Conservation (phyloP, 805 yeast genomes). For the Torulaspora indica region DNA sequence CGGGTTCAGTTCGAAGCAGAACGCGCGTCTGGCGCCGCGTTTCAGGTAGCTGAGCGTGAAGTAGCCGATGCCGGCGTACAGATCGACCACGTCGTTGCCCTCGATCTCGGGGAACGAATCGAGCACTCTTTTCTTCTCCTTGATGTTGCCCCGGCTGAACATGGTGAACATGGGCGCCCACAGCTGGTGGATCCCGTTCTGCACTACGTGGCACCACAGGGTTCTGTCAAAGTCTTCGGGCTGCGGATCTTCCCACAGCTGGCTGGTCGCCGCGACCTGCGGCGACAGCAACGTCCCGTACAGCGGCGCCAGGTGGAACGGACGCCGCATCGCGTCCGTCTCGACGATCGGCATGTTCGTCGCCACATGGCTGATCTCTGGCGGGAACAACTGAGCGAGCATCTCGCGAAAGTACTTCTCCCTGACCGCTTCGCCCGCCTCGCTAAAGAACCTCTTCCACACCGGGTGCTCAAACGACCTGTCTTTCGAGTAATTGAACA, state of each 20-base stretch:
- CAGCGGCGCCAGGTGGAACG: constrained; percentile 54
- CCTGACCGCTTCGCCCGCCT: constrained; percentile 5
- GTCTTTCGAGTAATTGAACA: constrained; percentile 46
- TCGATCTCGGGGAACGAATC: constrained; percentile 38
- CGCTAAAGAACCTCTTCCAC: constrained; percentile 35
- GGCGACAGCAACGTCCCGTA: constrained; percentile 65
- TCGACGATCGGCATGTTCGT: constrained; percentile 61
- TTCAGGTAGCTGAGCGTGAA: constrained; percentile 65
- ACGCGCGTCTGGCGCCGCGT: constrained; percentile 47
- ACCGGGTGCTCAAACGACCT: constrained; percentile 40
- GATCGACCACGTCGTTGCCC: constrained; percentile 52
- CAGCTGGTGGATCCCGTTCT: constrained; percentile 68
- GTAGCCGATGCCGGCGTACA: constrained; percentile 85
- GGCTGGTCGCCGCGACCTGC: constrained; percentile 20
- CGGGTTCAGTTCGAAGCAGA: constrained; percentile 81
- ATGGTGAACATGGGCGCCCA: constrained; percentile 86
- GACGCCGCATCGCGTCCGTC: constrained; percentile 56
- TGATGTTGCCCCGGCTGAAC: constrained; percentile 84
- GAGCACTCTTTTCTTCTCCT: constrained; percentile 68
- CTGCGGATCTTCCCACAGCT: constrained; percentile 38
- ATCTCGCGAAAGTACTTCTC: constrained; percentile 22
- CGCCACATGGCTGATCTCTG: constrained; percentile 55
- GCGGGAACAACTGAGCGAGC: constrained; percentile 20
- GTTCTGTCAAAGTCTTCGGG: constrained; percentile 45
- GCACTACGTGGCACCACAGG: constrained; percentile 67